Conservation (phyloP, 305 asterid genomes). For the Solanum hybrid region DNA sequence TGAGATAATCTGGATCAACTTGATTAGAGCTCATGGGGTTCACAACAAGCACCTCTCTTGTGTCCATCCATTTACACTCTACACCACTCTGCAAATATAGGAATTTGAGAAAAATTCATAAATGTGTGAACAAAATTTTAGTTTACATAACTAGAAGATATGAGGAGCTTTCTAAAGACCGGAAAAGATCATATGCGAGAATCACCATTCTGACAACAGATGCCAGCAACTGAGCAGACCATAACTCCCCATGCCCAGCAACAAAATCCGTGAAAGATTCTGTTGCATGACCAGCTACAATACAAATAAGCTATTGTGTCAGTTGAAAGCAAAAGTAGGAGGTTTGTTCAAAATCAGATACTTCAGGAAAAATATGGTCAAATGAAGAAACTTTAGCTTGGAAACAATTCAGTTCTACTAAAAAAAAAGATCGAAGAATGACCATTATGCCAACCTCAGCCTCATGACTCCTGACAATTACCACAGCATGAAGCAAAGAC, state of each 20-base stretch:
- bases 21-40: conserved; percentile 71
- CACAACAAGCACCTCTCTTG: conserved; percentile 88
- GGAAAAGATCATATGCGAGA: conserved; percentile 4
- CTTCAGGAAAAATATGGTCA: neutral
- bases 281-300: conserved; percentile 94
- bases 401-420: neutral
- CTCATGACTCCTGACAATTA: neutral
- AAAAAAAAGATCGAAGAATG: neutral
- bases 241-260: conserved; percentile 95
- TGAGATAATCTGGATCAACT: conserved; percentile 89
- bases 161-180: neutral
- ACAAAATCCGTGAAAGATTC: conserved; percentile 96
- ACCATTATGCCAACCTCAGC: neutral
- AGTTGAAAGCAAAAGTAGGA: neutral
- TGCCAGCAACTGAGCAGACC: conserved; percentile 87
- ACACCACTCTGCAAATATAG: conserved; percentile 53
- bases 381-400: neutral
- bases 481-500: neutral
- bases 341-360: neutral
- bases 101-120: neutral
- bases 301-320: conserved; percentile 14
- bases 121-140: conserved; percentile 5
- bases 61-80: conserved; percentile 83
- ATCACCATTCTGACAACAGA: conserved; percentile 73
- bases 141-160: conserved; percentile 1